These are phyloP conservation scores for Teratosphaeriaceae sp. DNA, from an alignment of 2,329 filamentous ascomycete species.

Conservation along the genomic window DNA sequence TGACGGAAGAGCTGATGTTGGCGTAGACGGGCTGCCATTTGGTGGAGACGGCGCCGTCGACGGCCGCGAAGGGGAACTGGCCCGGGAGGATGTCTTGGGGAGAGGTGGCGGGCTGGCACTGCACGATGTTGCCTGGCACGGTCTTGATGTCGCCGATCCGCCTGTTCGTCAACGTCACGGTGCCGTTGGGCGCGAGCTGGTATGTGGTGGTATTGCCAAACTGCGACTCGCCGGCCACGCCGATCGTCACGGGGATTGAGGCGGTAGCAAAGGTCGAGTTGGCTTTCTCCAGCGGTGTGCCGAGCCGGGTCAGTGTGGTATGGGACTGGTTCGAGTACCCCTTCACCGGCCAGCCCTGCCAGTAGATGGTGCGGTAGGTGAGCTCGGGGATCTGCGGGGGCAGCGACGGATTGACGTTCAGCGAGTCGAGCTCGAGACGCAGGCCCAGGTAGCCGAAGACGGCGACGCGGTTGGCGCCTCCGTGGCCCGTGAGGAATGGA, in stretches of 20 bases:
- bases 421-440: slow-evolving; percentile 50
- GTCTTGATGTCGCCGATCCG: slow-evolving; percentile 50
- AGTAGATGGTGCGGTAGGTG: slow-evolving; percentile 58
- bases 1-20: slow-evolving; percentile 48
- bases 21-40: slow-evolving; percentile 57
- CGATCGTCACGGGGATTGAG: slow-evolving; percentile 53
- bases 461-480: slow-evolving; percentile 60
- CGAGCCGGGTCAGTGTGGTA: slow-evolving; percentile 52
- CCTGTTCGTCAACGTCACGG: slow-evolving; percentile 54
- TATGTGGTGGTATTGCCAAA: slow-evolving; percentile 36
- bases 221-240: slow-evolving; percentile 31
- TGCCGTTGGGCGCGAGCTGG: slow-evolving; percentile 35
- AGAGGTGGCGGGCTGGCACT: slow-evolving; percentile 50
- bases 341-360: slow-evolving; percentile 57
- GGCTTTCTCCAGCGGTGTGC: slow-evolving; percentile 44
- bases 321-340: slow-evolving; percentile 58
- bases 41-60: slow-evolving; percentile 60
- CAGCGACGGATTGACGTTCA: slow-evolving; percentile 58
- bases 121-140: slow-evolving; percentile 53
- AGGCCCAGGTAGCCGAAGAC: slow-evolving; percentile 63
- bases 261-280: slow-evolving; percentile 47
- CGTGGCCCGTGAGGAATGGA: slow-evolving; percentile 65
- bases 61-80: slow-evolving; percentile 61
- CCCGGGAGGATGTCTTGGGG: slow-evolving; percentile 49
- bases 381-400: slow-evolving; percentile 59